Evolutionary conservation across 2,329 filamentous ascomycete species (phyloP).

Genomic region (Didymella glomerata): DNA sequence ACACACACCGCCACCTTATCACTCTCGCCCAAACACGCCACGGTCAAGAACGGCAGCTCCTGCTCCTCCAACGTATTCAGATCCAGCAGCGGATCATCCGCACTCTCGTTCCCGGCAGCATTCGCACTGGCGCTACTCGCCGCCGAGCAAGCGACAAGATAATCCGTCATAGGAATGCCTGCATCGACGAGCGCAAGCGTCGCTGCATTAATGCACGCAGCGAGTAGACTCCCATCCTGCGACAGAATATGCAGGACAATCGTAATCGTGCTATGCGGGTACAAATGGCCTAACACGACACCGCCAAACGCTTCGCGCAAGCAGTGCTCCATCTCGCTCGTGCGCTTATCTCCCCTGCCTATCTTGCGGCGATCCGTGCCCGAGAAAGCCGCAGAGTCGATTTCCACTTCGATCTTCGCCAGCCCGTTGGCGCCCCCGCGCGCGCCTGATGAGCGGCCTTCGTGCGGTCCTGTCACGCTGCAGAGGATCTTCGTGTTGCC

Average conservation of each 20-base stretch:
- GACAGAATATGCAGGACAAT: conserved; percentile 87
- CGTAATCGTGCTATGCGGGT: conserved; percentile 84
- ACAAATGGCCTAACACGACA: conserved; percentile 84
- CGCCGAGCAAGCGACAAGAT: conserved; percentile 86
- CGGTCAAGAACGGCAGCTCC: conserved; percentile 87
- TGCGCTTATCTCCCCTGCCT: conserved; percentile 68
- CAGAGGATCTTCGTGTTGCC: conserved; percentile 98
- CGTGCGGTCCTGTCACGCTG: conserved; percentile 84
- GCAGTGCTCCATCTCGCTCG: conserved; percentile 80
- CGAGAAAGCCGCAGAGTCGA: conserved; percentile 87
- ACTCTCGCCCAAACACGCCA: conserved; percentile 77
- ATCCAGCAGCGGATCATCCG: conserved; percentile 80
- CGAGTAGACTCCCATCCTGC: conserved; percentile 88
- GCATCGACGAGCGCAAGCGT: conserved; percentile 94
- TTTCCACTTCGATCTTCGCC: conserved; percentile 79
- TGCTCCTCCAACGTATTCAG: conserved; percentile 82
- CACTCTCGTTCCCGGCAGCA: conserved; percentile 65
- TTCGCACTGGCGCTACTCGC: conserved; percentile 71
- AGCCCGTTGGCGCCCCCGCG: conserved; percentile 59
- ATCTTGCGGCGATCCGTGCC: conserved; percentile 79
- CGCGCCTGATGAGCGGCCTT: conserved; percentile 65
- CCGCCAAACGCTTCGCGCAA: conserved; percentile 79
- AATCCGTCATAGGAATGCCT: conserved; percentile 93
- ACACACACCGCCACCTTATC: conserved; percentile 81
- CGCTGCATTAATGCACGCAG: conserved; percentile 87